Conservation (phyloP, 495 filamentous ascomycete species). For the Xylaria acuta region DNA sequence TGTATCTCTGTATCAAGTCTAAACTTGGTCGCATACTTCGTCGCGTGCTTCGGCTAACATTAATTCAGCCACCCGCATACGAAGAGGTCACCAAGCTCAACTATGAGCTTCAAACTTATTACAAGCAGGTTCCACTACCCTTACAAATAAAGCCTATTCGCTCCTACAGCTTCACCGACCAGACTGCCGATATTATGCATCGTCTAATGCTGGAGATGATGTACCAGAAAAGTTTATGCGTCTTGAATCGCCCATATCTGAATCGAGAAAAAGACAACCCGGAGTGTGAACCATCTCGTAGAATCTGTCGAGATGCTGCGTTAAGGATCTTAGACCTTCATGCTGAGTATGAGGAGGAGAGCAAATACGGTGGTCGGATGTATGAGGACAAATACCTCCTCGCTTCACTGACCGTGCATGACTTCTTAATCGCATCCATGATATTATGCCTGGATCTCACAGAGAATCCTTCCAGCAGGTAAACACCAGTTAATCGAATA, state of each 20-base stretch:
- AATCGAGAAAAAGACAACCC: slow-evolving; percentile 39
- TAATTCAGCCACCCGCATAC: slow-evolving; percentile 41
- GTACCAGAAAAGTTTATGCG: slow-evolving; percentile 48
- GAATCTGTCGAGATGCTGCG: slow-evolving; percentile 50
- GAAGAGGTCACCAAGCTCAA: slow-evolving; percentile 44
- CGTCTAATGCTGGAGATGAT: slow-evolving; percentile 46
- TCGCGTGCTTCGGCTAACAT: slow-evolving; percentile 44
- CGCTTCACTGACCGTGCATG: slow-evolving; percentile 47
- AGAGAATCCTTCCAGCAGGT: slow-evolving; percentile 41
- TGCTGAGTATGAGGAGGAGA: slow-evolving; percentile 46
- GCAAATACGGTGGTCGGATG: slow-evolving; percentile 45
- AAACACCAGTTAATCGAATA: slow-evolving; percentile 9
- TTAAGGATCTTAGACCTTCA: slow-evolving; percentile 46
- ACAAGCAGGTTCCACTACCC: slow-evolving; percentile 37
- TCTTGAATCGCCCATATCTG: slow-evolving; percentile 53
- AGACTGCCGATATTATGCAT: slow-evolving; percentile 44
- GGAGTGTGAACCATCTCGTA: slow-evolving; percentile 40
- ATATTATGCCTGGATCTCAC: slow-evolving; percentile 50
- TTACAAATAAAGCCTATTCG: slow-evolving; percentile 42
- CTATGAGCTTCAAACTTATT: slow-evolving; percentile 43
- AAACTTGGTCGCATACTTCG: slow-evolving; percentile 47
- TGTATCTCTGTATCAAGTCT: slow-evolving; percentile 52
- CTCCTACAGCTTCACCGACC: slow-evolving; percentile 43
- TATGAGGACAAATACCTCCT: slow-evolving; percentile 48
- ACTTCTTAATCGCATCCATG: slow-evolving; percentile 52